A percentile compares a stretch with the other conserved stretches of the same genome.
Conservation (phyloP, 257 asterid species). For the Rhazya stricta region DNA sequence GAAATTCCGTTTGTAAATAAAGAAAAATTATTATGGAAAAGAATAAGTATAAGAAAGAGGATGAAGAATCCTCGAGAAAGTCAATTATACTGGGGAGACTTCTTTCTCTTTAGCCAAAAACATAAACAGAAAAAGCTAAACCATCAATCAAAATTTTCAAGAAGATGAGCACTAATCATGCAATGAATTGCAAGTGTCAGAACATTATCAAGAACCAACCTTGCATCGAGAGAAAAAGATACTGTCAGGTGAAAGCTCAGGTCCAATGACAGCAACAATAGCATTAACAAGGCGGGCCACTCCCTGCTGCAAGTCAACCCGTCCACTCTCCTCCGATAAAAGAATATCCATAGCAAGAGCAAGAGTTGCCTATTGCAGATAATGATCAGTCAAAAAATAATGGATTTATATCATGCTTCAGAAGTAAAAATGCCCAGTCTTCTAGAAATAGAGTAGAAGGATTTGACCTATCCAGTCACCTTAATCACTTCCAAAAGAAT, state of each 20-base stretch:
- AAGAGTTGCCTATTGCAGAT: conserved; percentile 75
- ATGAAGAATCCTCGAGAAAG: neutral
- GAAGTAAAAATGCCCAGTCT: neutral
- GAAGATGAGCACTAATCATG: conserved; percentile 2
- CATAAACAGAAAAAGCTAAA: neutral
- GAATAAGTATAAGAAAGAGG: neutral
- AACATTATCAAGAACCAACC: conserved; percentile 42
- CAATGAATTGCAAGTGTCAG: conserved; percentile 19
- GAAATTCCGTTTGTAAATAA: neutral
- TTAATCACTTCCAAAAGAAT: neutral
- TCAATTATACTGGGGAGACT: neutral
- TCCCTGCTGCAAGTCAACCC: conserved; percentile 89
- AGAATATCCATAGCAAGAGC: conserved; percentile 90
- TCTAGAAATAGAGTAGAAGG: neutral
- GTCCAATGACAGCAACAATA: conserved; percentile 95
- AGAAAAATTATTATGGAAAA: neutral
- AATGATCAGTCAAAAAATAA: conserved; percentile 2
- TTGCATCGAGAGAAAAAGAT: conserved; percentile 97
- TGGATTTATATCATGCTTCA: neutral
- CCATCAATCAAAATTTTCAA: neutral
- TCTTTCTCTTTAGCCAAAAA: neutral
- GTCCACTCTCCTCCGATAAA: conserved; percentile 87
- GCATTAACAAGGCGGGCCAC: conserved; percentile 96
- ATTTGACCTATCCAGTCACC: neutral
- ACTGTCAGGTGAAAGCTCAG: conserved; percentile 97